These are phyloP conservation scores for Lentinula aciculospora DNA, from an alignment of 768 basidiomycete species.

Conservation along the genomic window DNA sequence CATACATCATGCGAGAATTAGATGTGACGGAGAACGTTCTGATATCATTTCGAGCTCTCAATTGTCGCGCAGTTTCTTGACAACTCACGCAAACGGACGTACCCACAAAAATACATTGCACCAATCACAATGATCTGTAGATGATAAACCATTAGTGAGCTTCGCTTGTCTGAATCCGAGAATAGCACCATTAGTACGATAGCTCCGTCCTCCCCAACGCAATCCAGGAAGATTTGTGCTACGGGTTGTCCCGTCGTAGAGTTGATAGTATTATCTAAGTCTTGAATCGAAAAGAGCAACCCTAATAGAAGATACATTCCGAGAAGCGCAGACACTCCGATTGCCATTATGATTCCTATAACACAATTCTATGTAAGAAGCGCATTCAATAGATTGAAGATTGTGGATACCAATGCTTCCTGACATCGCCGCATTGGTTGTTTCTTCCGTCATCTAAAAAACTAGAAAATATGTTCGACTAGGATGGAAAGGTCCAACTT, in stretches of 20 bases:
- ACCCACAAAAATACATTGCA: slow-evolving; percentile 74
- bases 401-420: slow-evolving; percentile 39
- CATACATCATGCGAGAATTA: slow-evolving; percentile 82
- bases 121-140: slow-evolving; percentile 58
- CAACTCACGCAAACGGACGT: slow-evolving; percentile 12
- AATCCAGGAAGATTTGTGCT: slow-evolving; percentile 73
- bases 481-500: slow-evolving; percentile 14
- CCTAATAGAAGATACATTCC: slow-evolving; percentile 74
- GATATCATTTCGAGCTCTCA: neutral
- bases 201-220: slow-evolving; percentile 67
- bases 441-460: slow-evolving; percentile 72
- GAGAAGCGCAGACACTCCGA: slow-evolving; percentile 65
- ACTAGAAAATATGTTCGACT: neutral
- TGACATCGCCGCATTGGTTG: slow-evolving; percentile 60
- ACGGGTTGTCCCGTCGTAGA: slow-evolving; percentile 64
- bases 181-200: slow-evolving; percentile 62
- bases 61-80: neutral
- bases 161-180: slow-evolving; percentile 1
- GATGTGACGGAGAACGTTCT: slow-evolving; percentile 75
- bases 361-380: neutral
- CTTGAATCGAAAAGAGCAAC: slow-evolving; percentile 73
- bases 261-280: slow-evolving; percentile 48
- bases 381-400: neutral
- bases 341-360: slow-evolving; percentile 57
- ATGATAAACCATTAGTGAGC: neutral